Evolutionary conservation across 176 grass and related monocot species (phyloP), one percentile per base, ranked within the genome.

Genomic region (Oryza australiensis): DNA sequence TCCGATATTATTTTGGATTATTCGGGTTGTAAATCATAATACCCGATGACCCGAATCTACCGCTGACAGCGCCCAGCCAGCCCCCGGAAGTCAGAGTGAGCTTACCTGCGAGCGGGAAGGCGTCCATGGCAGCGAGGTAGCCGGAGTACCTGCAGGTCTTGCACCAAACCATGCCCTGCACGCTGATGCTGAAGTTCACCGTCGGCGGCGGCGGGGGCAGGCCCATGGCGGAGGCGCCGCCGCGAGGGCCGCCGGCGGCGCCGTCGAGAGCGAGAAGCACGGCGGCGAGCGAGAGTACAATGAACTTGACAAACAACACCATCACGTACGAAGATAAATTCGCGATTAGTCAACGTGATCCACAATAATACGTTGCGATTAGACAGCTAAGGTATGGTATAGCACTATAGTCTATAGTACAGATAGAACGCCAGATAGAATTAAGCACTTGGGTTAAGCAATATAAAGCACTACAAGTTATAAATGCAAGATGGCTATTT

Each of bases 141-240:
- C 88, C 88, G 9, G 4, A 40, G 83, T 86, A 86, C 60, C 23
- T 29, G 83, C 88, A 90, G 0, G 73, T 26, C 28, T 63, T 77
- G 88, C 88, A 90, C 83, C 83, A 90, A 1, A 86, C 88, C 88
- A 82, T 66, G 73, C 88, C 88, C 83, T 90, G 83, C 66, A 90
- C 88, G 45, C 79, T 83, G 68, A 90, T 68, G 88, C 35, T 90
- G 83, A 90, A 90, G 73, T 74, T 90, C 88, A 90, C 88, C 62
- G 20, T 48, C 3, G n/a, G 68, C 68, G 48, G 88, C 14, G 88
- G 88, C 79, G 60, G 83, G 14, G 88, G 78, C 22, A 90, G 88
- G 46, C 88, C 83, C 83, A 70, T 82, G 60, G 67, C 83, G 27
- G 66, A 76, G 22, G 73, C 78, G 15, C 14, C 27, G 9, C 3